These are phyloP conservation scores for Lagenaria siceraria DNA, from an alignment of 306 rosid genomes.

Conservation along the genomic window DNA sequence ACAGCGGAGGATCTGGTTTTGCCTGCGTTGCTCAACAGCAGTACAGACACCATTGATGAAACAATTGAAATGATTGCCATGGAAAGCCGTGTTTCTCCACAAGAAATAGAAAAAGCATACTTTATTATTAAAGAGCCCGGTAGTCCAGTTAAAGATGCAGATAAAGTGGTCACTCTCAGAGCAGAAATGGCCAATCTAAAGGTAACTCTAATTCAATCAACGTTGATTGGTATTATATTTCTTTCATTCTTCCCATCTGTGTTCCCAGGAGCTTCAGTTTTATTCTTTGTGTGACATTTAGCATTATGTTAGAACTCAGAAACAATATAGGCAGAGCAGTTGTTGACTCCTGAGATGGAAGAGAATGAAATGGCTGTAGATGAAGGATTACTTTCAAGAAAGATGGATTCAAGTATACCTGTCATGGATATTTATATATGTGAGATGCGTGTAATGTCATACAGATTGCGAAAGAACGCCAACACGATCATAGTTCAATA, in stretches of 20 bases:
- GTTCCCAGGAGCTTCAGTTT: neutral
- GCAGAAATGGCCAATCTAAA: conserved; percentile 43
- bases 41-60: conserved; percentile 13
- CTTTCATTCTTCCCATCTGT: neutral
- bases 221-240: neutral
- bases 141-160: conserved; percentile 22
- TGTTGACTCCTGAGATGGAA: neutral
- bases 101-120: conserved; percentile 29
- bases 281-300: neutral
- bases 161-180: conserved; percentile 33
- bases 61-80: conserved; percentile 24
- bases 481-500: neutral
- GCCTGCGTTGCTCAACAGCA: conserved; percentile 5
- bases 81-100: conserved; percentile 28
- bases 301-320: neutral
- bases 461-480: neutral
- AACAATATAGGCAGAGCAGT: neutral
- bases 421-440: neutral
- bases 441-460: neutral
- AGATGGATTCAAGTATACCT: neutral
- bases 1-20: conserved; percentile 7
- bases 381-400: neutral
- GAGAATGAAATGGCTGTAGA: neutral
- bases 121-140: conserved; percentile 25
- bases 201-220: conserved; percentile 27